Evolutionary conservation across 2,329 filamentous ascomycete species (phyloP).

Genomic region (Neophaeococcomyces aloes): DNA sequence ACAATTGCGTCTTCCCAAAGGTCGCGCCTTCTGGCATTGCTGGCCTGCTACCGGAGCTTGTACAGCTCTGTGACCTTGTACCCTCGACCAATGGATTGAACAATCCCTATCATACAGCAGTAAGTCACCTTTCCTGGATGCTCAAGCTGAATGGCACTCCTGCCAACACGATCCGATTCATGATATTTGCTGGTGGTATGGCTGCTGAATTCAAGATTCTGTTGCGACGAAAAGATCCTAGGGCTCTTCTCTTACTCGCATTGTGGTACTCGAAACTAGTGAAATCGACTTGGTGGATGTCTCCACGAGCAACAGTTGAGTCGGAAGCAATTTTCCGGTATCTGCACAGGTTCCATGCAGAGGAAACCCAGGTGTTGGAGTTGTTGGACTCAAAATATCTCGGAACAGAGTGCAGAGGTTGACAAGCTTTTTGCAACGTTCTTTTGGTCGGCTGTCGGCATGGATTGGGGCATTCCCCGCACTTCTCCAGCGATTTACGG

Average conservation of each 20-base stretch:
- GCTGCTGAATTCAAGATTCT: constrained; percentile 23
- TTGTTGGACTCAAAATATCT: not conserved
- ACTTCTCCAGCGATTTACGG: too few relatives aligned
- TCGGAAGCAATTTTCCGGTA: constrained; percentile 40
- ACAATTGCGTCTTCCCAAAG: constrained; percentile 1
- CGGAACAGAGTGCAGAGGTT: too few relatives aligned
- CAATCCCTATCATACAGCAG: constrained; percentile 30
- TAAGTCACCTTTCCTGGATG: constrained; percentile 27
- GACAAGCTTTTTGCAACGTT: too few relatives aligned
- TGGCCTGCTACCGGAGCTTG: constrained; percentile 25
- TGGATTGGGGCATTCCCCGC: too few relatives aligned
- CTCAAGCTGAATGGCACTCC: constrained; percentile 28
- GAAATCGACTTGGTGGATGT: constrained; percentile 38
- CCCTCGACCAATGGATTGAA: constrained; percentile 11
- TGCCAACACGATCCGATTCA: constrained; percentile 36
- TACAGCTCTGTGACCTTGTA: constrained; percentile 28
- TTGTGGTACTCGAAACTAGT: constrained; percentile 47
- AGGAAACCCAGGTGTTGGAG: not conserved
- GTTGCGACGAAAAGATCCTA: constrained; percentile 11
- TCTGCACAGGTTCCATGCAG: not conserved
- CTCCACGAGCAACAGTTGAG: constrained; percentile 37
- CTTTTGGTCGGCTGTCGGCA: too few relatives aligned
- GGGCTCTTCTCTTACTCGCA: constrained; percentile 45
- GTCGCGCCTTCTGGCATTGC: constrained; percentile 24
- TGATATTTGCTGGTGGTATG: constrained; percentile 40